Evolutionary conservation across 805 yeast species (phyloP).

Genomic region (Ascoidea rubescens): DNA sequence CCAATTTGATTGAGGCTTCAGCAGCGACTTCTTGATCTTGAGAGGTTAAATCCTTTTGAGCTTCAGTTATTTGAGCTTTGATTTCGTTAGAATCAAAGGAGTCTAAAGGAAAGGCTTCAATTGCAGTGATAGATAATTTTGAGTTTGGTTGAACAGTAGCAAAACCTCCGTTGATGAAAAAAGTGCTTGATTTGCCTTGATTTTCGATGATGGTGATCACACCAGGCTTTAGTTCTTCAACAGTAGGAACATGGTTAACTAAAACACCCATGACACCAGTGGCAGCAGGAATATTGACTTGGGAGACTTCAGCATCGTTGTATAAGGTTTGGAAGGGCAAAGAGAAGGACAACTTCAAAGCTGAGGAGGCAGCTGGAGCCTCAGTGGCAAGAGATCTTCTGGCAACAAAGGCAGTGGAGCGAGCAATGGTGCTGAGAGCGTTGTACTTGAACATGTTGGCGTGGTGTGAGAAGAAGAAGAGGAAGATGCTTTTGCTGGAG

Average conservation of each 20-base stretch:
- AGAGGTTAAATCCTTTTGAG: constrained; percentile 79
- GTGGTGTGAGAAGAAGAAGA: neutral
- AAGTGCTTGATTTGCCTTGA: constrained; percentile 59
- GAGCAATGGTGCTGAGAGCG: constrained; percentile 45
- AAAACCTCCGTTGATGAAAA: constrained; percentile 90
- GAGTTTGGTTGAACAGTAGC: constrained; percentile 95
- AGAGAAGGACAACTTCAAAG: constrained; percentile 77
- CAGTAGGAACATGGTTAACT: constrained; percentile 95
- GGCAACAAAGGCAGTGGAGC: constrained; percentile 40
- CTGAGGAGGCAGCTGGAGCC: constrained; percentile 60
- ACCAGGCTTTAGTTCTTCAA: constrained; percentile 95
- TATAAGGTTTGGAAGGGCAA: constrained; percentile 71
- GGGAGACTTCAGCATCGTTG: constrained; percentile 33
- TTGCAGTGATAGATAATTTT: constrained; percentile 76
- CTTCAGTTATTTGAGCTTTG: constrained; percentile 75
- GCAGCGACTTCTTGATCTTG: constrained; percentile 83
- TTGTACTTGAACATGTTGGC: constrained; percentile 41
- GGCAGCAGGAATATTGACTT: constrained; percentile 92
- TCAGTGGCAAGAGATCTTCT: constrained; percentile 68
- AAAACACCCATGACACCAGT: constrained; percentile 94
- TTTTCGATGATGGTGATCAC: constrained; percentile 81
- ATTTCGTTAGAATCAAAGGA: constrained; percentile 72
- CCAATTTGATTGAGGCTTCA: constrained; percentile 90
- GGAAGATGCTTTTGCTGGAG: no score
- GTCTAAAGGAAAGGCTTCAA: constrained; percentile 89